Percentiles rank a stretch among this genome's conserved stretches.
Conservation (phyloP, 306 rosid species). For the Quercus agrifolia region DNA sequence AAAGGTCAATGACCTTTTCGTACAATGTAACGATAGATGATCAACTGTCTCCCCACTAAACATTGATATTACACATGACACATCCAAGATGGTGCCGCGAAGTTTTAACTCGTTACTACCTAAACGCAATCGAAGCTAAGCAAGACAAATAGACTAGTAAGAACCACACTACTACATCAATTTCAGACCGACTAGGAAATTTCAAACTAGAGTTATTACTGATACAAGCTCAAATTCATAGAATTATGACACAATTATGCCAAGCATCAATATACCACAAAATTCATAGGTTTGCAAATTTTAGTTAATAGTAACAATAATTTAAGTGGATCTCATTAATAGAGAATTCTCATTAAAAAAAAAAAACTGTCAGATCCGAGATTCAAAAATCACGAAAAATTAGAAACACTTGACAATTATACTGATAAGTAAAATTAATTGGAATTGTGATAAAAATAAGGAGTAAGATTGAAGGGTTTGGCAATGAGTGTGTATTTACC, state of each 20-base stretch:
- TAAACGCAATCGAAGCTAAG: background rate
- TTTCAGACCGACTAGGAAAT: background rate
- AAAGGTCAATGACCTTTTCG: too few species aligned
- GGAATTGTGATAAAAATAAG: background rate
- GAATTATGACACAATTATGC: background rate
- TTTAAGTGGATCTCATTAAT: background rate
- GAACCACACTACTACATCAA: background rate
- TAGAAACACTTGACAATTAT: background rate
- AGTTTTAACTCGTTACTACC: background rate
- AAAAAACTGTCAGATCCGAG: background rate
- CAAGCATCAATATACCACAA: background rate
- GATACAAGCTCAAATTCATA: background rate
- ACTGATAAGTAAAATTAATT: too few species aligned
- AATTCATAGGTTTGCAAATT: background rate
- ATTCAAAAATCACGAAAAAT: background rate
- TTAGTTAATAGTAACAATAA: background rate
- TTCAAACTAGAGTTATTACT: background rate
- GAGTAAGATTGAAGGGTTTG: background rate
- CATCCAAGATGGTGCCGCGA: background rate
- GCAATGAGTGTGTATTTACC: conserved; percentile 2
- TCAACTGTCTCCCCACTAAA: background rate
- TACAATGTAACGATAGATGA: too few species aligned
- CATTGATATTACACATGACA: background rate
- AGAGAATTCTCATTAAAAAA: background rate
- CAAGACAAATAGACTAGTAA: background rate